phyloP scores from a whole-genome alignment of 2,329 filamentous ascomycete genomes.

The Nothophaeocryptopus gaeumannii region DNA sequence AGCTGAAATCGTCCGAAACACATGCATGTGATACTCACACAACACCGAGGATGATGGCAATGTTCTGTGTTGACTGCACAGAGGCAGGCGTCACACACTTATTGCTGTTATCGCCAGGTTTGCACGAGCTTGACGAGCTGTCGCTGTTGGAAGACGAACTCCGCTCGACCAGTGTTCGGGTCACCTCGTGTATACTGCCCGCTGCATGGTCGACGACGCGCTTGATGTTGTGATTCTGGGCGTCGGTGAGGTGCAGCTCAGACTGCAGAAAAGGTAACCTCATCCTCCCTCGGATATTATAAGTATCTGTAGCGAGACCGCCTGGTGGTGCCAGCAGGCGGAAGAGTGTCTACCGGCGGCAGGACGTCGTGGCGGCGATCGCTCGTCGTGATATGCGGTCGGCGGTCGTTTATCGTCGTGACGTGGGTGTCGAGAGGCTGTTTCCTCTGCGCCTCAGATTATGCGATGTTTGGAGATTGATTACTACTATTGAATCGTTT shows the following conservation, averaged over 20 bases:
- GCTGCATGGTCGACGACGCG: conserved; percentile 23
- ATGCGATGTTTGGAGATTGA: neutral
- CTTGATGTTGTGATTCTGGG: conserved; percentile 7
- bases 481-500: conserved; percentile 1
- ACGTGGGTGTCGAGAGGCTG: neutral
- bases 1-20: conserved; percentile 15
- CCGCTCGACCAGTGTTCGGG: conserved; percentile 25
- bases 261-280: conserved; percentile 3
- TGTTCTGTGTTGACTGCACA: conserved; percentile 26
- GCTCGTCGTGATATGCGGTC: conserved; percentile 1
- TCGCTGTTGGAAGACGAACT: conserved; percentile 13
- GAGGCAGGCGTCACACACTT: conserved; percentile 31
- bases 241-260: conserved; percentile 7
- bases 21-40: conserved; percentile 29
- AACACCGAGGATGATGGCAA: conserved; percentile 36
- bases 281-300: conserved; percentile 6
- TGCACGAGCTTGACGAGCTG: conserved; percentile 25
- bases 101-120: conserved; percentile 23
- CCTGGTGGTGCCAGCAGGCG: conserved; percentile 7
- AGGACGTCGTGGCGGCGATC: conserved; percentile 4
- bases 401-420: neutral
- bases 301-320: conserved; percentile 1
- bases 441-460: conserved; percentile 4
- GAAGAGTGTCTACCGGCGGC: neutral
- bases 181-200: conserved; percentile 21